These are phyloP conservation scores for Theobroma cacao DNA, from an alignment of 345 rosid genomes.

Conservation along the genomic window DNA sequence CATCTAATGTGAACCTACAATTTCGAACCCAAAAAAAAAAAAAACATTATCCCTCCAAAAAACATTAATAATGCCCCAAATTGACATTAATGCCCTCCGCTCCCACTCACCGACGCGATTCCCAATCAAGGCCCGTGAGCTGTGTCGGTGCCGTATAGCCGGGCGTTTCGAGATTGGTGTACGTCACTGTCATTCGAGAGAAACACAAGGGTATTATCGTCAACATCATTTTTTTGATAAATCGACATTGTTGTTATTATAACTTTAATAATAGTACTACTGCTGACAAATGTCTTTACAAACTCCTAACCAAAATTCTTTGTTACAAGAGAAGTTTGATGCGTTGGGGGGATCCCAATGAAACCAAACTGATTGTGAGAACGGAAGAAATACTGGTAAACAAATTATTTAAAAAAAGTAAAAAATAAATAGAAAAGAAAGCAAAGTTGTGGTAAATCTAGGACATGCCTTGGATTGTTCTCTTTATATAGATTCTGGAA, in stretches of 20 bases:
- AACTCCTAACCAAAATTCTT: no score
- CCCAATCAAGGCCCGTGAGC: background rate
- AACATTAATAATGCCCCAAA: background rate
- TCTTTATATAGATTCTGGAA: background rate
- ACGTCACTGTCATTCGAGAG: background rate
- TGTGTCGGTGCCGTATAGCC: slow-evolving; percentile 16
- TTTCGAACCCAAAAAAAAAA: background rate
- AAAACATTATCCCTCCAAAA: no score
- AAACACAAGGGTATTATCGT: background rate
- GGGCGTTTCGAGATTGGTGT: background rate
- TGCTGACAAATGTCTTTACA: no score
- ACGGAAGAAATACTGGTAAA: background rate
- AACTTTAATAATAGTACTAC: no score
- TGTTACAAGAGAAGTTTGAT: no score
- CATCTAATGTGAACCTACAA: background rate
- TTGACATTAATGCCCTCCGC: slow-evolving; percentile 6
- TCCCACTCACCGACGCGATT: slow-evolving; percentile 1
- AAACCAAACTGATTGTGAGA: no score
- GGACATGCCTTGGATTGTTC: background rate
- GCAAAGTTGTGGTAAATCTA: background rate
- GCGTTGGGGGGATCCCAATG: no score
- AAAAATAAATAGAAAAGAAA: background rate
- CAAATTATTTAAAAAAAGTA: background rate
- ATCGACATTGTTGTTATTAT: no score
- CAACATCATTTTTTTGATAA: no score